Evolutionary conservation across 805 yeast species (phyloP).

Genomic region (Kazachstania africana): DNA sequence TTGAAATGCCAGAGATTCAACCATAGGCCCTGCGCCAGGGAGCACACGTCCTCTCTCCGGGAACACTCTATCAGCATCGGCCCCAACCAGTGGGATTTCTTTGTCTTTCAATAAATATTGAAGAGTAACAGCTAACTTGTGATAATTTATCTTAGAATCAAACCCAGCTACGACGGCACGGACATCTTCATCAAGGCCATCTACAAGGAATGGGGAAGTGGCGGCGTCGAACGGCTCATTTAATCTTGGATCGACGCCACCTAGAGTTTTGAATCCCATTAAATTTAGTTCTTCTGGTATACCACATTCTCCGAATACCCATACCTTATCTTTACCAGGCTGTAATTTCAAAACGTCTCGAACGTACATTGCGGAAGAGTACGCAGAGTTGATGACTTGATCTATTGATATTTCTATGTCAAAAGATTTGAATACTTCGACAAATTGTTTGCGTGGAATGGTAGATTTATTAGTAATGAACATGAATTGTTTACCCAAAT

Average conservation of each 20-base stretch:
- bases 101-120: constrained; percentile 58
- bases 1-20: constrained; percentile 63
- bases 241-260: constrained; percentile 68
- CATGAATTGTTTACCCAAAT: constrained; percentile 51
- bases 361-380: constrained; percentile 80
- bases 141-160: constrained; percentile 65
- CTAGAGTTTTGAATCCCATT: constrained; percentile 64
- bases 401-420: constrained; percentile 34
- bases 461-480: constrained; percentile 96
- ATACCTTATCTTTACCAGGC: constrained; percentile 58
- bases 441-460: constrained; percentile 70
- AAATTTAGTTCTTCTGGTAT: constrained; percentile 66
- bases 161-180: constrained; percentile 89
- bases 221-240: constrained; percentile 42
- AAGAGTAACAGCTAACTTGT: constrained; percentile 68
- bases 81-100: constrained; percentile 68
- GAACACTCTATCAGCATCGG: constrained; percentile 89
- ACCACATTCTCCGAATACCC: constrained; percentile 86
- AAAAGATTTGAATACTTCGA: constrained; percentile 57
- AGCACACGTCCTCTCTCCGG: constrained; percentile 77
- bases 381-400: constrained; percentile 85
- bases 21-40: constrained; percentile 92
- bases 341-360: constrained; percentile 65
- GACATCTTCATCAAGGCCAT: constrained; percentile 55
- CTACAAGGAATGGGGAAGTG: constrained; percentile 34